Evolutionary conservation across 129 eudicot species (phyloP).

Genomic region (Gnaphalium uliginosum): DNA sequence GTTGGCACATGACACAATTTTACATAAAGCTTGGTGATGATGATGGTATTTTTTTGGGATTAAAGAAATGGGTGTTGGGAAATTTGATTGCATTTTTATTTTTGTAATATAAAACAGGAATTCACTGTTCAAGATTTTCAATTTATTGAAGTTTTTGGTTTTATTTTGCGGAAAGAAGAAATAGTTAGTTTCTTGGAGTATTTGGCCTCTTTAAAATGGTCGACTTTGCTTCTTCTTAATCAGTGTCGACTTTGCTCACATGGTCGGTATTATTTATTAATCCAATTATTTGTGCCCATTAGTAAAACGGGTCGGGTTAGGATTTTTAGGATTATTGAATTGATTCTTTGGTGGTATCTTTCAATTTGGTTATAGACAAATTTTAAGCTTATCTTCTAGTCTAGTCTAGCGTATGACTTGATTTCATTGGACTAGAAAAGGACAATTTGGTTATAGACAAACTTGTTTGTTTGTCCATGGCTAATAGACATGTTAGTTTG

Average conservation of each 20-base stretch:
- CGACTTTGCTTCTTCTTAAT: not conserved
- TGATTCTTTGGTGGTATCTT: not conserved
- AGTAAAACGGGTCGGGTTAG: slow-evolving; percentile 26
- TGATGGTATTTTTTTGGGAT: slow-evolving; percentile 29
- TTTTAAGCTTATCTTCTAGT: not conserved
- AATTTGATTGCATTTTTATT: slow-evolving; percentile 46
- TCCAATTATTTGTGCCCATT: not conserved
- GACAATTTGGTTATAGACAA: no score
- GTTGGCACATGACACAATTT: slow-evolving; percentile 53
- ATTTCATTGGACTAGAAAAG: slow-evolving; percentile 3
- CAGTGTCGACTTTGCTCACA: not conserved
- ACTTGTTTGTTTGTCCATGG: no score
- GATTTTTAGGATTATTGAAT: not conserved
- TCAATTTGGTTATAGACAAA: not conserved
- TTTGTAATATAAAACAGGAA: not conserved
- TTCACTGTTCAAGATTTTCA: slow-evolving; percentile 36
- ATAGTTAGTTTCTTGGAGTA: not conserved
- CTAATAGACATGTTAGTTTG: no score
- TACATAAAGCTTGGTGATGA: slow-evolving; percentile 44
- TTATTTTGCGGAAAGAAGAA: not conserved
- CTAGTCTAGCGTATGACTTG: not conserved
- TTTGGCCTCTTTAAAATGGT: not conserved
- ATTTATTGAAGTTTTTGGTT: not conserved
- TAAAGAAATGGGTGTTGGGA: slow-evolving; percentile 38
- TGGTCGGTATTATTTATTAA: not conserved